Base-by-base conservation (phyloP, 441 rosid genomes). In the Erodium trifolium region DNA sequence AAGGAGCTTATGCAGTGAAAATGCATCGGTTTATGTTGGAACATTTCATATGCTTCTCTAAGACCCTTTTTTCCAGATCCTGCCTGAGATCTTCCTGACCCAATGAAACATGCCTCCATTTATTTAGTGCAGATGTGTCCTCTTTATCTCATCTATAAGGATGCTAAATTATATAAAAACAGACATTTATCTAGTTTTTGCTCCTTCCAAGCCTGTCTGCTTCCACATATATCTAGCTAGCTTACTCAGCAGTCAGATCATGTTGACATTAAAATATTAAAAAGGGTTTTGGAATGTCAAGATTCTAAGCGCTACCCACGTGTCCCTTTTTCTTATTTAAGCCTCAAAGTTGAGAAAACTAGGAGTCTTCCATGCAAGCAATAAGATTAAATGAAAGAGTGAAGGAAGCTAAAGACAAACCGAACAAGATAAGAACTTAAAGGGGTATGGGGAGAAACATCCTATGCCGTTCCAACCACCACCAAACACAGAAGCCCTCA, bases 51-150 rank as follows among this genome's bases (percentile, higher is more conserved):
- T 73, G 70, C 71, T 68, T 73, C 49, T 73, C 72, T 72, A 55
- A 62, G 35, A 57, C 81, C 76, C 67, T 67, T 76, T 80, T 73
- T 81, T 31, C 69, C 51, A 80, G 77, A 82, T 79, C 78, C 72
- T 81, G 81, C 78, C 78, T 74, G 70, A 72, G 81, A 83, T 81
- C 83, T 83, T 81, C 80, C 82, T 81, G 76, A 78, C 82, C 85
- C 79, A 65, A 73, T 51, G 75, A 82, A 79, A 78, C 87, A 81
- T 77, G 85, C 81, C 64, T 68, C 68, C 2, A 59, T 73, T 76
- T 71, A 65, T 77, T 74, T 71, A 69, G 65, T 57, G 43, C 29
- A 13, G 29, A 47, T 47, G 14, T 47, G 53, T 75, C 65, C 47
- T 76, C 69, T 70, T 76, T 69, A 76, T 75, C 80, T 74, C 70